Conservation (phyloP, 83 land plant species). For the Larix sibirica region DNA sequence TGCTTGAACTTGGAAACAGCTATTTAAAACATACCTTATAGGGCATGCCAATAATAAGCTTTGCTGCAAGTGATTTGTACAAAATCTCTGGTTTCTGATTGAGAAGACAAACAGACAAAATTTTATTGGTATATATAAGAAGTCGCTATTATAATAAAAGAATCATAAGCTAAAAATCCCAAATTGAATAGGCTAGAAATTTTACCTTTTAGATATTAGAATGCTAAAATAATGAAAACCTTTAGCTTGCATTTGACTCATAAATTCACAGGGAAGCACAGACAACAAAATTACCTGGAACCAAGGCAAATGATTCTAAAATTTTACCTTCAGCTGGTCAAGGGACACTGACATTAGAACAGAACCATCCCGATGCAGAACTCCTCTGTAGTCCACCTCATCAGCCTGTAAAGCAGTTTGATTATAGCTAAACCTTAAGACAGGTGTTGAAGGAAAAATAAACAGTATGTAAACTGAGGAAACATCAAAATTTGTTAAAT, state of each 20-base stretch:
- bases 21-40: slow-evolving; percentile 67
- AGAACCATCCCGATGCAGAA: slow-evolving; percentile 98
- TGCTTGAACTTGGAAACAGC: background rate
- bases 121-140: background rate
- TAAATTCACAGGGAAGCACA: background rate
- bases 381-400: slow-evolving; percentile 93
- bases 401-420: slow-evolving; percentile 69
- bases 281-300: background rate
- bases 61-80: slow-evolving; percentile 91
- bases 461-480: background rate
- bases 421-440: background rate
- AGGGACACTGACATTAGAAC: slow-evolving; percentile 95
- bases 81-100: slow-evolving; percentile 82
- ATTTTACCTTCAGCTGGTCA: slow-evolving; percentile 82
- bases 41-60: slow-evolving; percentile 97
- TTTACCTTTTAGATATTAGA: background rate
- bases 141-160: background rate
- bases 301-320: background rate
- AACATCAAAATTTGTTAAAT: background rate
- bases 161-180: background rate
- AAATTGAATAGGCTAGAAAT: background rate
- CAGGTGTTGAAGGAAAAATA: background rate
- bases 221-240: background rate
- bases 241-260: background rate
- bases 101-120: slow-evolving; percentile 2